These are phyloP conservation scores for Mycotypha africana DNA, from an alignment of 371 early-diverging fungal genomes.

Conservation along the genomic window DNA sequence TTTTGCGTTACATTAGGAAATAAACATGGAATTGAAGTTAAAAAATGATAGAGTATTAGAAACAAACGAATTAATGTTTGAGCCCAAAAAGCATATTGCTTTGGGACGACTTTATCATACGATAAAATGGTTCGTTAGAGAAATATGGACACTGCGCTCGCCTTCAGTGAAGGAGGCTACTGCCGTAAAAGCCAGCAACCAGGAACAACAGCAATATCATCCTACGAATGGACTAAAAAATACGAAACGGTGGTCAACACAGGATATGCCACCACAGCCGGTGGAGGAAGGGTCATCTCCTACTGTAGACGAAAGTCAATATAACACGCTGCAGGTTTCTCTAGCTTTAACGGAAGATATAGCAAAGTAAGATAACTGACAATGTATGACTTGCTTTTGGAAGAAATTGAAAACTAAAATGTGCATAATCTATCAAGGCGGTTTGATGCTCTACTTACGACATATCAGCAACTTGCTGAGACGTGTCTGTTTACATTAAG, in stretches of 20 bases:
- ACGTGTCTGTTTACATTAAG: slow-evolving; percentile 76
- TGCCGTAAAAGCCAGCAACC: no score
- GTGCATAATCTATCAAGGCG: slow-evolving; percentile 20
- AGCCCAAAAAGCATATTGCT: slow-evolving; percentile 66
- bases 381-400: no score
- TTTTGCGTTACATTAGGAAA: slow-evolving; percentile 54
- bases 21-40: slow-evolving; percentile 66
- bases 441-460: slow-evolving; percentile 51
- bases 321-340: slow-evolving; percentile 7
- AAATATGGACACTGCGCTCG: slow-evolving; percentile 60
- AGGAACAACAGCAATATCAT: no score
- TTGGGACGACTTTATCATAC: slow-evolving; percentile 80
- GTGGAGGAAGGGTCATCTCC: no score
- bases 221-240: slow-evolving; percentile 10
- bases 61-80: slow-evolving; percentile 79
- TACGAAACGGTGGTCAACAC: slow-evolving; percentile 24
- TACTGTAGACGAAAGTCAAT: slow-evolving; percentile 1
- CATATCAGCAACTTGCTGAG: slow-evolving; percentile 69
- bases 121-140: slow-evolving; percentile 72
- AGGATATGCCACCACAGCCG: no score
- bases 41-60: slow-evolving; percentile 77
- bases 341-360: slow-evolving; percentile 38
- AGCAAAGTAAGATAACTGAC: slow-evolving; percentile 19
- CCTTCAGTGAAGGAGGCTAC: no score
- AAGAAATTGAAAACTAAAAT: no score